Conservation (phyloP, 441 rosid genomes). For the Melastoma candidum region DNA sequence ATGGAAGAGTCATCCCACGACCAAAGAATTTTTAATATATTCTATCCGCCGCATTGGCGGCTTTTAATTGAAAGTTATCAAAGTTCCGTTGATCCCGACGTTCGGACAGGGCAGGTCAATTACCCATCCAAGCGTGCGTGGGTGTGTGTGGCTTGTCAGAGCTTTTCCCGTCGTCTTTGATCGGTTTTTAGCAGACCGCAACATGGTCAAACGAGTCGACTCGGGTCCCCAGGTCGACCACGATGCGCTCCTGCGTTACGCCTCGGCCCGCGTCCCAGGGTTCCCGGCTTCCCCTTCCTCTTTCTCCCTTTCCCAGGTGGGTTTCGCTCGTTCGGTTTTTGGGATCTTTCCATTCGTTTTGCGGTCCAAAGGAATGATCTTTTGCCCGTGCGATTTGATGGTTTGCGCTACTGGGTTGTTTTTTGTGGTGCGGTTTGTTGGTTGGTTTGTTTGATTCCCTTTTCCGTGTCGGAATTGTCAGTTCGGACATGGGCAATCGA, state of each 20-base stretch:
- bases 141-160: too few relatives aligned
- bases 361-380: not conserved
- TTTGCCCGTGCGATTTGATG: too few relatives aligned
- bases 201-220: conserved; percentile 34
- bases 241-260: conserved; percentile 53
- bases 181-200: too few relatives aligned
- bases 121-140: too few relatives aligned
- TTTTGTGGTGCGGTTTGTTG: not conserved
- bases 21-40: too few relatives aligned
- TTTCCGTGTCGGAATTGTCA: conserved; percentile 5
- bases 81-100: too few relatives aligned
- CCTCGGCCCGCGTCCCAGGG: conserved; percentile 45
- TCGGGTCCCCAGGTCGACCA: conserved; percentile 48
- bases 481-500: conserved; percentile 97
- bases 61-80: too few relatives aligned
- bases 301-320: conserved; percentile 56
- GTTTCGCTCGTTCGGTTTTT: not conserved
- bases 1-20: too few relatives aligned
- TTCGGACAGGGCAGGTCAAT: too few relatives aligned
- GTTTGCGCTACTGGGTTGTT: not conserved
- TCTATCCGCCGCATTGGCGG: too few relatives aligned
- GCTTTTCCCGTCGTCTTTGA: too few relatives aligned
- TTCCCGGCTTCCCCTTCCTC: conserved; percentile 49
- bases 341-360: too few relatives aligned
- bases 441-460: not conserved